Percentiles rank a stretch among this genome's conserved stretches.
phyloP scores from a whole-genome alignment of 371 early-diverging fungal genomes.

The Mucor saturninus region DNA sequence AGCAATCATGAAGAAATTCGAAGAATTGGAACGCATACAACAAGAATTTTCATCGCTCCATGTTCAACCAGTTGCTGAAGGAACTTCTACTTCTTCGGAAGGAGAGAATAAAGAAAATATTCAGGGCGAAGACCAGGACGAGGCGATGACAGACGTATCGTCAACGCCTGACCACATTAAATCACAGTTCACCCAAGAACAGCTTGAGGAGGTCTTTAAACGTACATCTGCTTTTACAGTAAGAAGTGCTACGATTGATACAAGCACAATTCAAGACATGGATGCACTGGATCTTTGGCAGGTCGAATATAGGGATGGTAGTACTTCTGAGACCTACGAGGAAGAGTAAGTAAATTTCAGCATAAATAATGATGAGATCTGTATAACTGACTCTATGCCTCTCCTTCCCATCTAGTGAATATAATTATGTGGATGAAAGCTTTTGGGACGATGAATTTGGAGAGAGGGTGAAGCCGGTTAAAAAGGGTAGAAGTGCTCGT shows the following conservation, averaged over 20 bases:
- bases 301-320: slow-evolving; percentile 69
- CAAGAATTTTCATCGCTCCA: slow-evolving; percentile 66
- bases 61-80: not conserved
- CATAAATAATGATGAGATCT: not conserved
- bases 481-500: slow-evolving; percentile 36
- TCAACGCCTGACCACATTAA: slow-evolving; percentile 3
- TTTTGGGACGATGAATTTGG: slow-evolving; percentile 87
- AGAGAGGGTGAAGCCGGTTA: slow-evolving; percentile 25
- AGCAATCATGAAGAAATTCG: slow-evolving; percentile 96
- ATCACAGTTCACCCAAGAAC: slow-evolving; percentile 72
- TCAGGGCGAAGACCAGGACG: slow-evolving; percentile 5
- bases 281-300: slow-evolving; percentile 82
- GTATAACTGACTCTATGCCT: too few relatives aligned
- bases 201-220: slow-evolving; percentile 87
- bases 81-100: not conserved
- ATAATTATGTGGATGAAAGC: slow-evolving; percentile 81
- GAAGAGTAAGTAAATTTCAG: slow-evolving; percentile 66
- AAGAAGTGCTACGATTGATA: slow-evolving; percentile 68
- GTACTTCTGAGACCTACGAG: slow-evolving; percentile 76
- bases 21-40: slow-evolving; percentile 89
- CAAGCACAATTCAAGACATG: slow-evolving; percentile 63
- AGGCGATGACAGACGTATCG: not conserved
- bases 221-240: slow-evolving; percentile 90
- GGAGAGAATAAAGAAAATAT: slow-evolving; percentile 5
- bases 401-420: slow-evolving; percentile 56